Base-by-base conservation (phyloP, 2,329 filamentous ascomycete genomes). In the Sporothrix dimorphospora region DNA sequence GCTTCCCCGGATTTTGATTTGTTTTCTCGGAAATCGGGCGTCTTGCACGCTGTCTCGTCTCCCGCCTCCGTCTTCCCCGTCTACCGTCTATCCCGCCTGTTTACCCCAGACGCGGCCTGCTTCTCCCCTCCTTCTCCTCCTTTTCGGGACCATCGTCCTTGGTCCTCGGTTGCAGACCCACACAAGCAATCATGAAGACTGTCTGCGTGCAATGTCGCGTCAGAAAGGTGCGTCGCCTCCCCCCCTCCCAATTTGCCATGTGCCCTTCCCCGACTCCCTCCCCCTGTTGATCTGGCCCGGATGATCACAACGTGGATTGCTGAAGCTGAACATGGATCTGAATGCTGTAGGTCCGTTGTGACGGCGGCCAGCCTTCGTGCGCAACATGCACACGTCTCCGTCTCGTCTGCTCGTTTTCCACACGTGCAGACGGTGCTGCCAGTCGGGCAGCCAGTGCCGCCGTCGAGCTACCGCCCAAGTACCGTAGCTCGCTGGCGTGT, bases 191-290 rank as follows among this genome's bases (percentile, higher is more conserved):
- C 38, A 70, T 70, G 68, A 70, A 70, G 27, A 49, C 24, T 21
- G 68, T 63, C 2, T 70, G 68, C 21, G 51, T 70, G 21, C 68
- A 70, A n/a, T 70, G 68, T 16, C 68, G 68, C 27, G 53, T 70
- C 12, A 27, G 68, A 21, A 70, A 70, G 55, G 68, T 63, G n/a
- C n/a, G 68, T 16, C 19, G 11, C 12, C 30, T 4, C 30, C 14
- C 4, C 19, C 27, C 57, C 57, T n/a, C n/a, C n/a, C n/a, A n/a
- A 38, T 38, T 51, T 34, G 21, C 21, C 38, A n/a, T 68, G 12
- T 47, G 42, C 42, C 42, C 42, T 24, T 30, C 6, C 16, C 19
- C 51, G 45, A 40, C 7, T 19, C 30, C 40, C 49, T 19, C 19
- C 34, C 7, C 24, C 24, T 61, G 6, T 30, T 55, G 47, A 16